Evolutionary conservation across 2,329 filamentous ascomycete genomes (phyloP), one percentile per base, ranked within the genome.

Genomic region (Delphinella strobiligena): DNA sequence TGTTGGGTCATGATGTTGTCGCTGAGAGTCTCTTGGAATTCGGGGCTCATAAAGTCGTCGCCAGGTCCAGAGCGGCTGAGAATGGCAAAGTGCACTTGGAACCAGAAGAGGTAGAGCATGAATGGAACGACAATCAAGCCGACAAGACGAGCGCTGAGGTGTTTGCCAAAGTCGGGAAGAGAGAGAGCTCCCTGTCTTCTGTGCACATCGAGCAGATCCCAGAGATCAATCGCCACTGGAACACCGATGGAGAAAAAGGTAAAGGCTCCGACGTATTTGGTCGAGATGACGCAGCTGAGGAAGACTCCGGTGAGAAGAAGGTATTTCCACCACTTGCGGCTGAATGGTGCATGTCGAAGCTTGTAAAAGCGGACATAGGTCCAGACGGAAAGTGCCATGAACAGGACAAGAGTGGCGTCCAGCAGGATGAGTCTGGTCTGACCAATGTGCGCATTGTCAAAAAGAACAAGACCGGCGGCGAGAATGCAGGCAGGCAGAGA

Each of bases 291-390:
- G 60, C 89, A 96, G 58, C 88, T 95, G 58, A 98, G 74, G 45
- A 81, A 81, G 59, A 98, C 89, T 44, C 91, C 91, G 5, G 91
- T 98, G 53, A 96, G 65, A 46, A 98, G 77, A 44, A 98, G 75
- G 91, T 91, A 98, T 64, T 98, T 98, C 91, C 91, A 98, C 91
- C 91, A 98, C 66, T 98, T 96, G 46, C 87, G 77, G 44, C 82
- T 78, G 60, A 98, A 98, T 3, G 91, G 74, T 48, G 79, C 73
- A 53, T 96, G 88, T 51, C 91, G 77, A 50, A 89, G 69, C 72
- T 96, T 98, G 71, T 96, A 96, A 67, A 96, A 98, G 51, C 88
- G 86, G 63, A 98, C 82, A 63, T 98, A 98, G 69, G 76, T 87
- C 41, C 95, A 72, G 41, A 98, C 72, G 61, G 87, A 94, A 63